Conservation (phyloP, 352 stramenopile species). For the Globisporangium alternatum region DNA sequence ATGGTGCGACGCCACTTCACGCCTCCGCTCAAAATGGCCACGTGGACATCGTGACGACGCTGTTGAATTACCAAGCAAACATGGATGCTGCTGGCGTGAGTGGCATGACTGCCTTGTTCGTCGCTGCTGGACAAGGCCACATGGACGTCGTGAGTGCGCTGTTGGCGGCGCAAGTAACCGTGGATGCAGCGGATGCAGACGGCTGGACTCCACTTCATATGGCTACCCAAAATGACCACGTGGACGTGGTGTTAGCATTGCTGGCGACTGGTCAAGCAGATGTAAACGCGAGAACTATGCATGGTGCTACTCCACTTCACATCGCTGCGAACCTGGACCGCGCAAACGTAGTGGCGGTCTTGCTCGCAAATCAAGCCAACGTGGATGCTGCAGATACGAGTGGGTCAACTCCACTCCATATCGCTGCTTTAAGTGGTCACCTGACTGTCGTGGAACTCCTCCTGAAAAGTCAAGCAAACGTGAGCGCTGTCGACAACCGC, state of each 20-base stretch:
- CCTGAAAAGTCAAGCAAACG: conserved; percentile 1
- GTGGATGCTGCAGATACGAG: not conserved
- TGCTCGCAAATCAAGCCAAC: not conserved
- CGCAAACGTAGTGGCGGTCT: not conserved
- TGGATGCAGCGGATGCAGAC: not conserved
- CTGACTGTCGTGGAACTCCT: not conserved
- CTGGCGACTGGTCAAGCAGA: not conserved
- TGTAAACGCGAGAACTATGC: not conserved
- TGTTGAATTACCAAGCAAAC: not conserved
- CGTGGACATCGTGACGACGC: not conserved
- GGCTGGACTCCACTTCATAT: conserved; percentile 2
- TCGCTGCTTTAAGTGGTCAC: not conserved
- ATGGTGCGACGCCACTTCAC: not conserved
- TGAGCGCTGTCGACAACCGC: not conserved
- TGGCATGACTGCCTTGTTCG: not conserved
- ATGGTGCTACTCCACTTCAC: not conserved
- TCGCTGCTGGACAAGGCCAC: conserved; percentile 3
- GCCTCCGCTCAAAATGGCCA: not conserved
- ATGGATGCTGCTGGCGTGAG: not conserved
- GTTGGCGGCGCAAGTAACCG: not conserved
- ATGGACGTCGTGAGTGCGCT: not conserved
- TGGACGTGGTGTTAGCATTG: not conserved
- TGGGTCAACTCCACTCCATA: conserved; percentile 7
- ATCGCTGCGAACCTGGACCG: not conserved
- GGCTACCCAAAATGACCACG: not conserved